Base-by-base conservation (phyloP, 306 rosid species). In the Abrus precatorius region DNA sequence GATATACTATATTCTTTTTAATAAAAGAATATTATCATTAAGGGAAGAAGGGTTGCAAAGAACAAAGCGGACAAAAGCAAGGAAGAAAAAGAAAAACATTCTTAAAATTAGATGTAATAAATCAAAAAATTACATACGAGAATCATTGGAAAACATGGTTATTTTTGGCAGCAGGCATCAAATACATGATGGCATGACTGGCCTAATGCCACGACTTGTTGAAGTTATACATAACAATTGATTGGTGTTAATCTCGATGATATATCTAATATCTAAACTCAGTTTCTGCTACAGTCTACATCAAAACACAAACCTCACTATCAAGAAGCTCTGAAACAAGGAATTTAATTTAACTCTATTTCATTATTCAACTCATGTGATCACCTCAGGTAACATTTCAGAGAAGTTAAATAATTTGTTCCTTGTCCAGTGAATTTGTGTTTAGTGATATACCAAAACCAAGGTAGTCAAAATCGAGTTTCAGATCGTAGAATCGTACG, bases 261-360 rank as follows among this genome's bases (percentile, higher is more conserved):
- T 32, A 34, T 54, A 61, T 33, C 20, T 61, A 61, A 62, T 50
- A 62, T 20, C 43, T 9, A 63, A 64, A 64, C 52, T 62, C 41
- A 50, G 41, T 64, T 49, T 27, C 53, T 27, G 10, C 32, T 13
- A 64, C 32, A 36, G 41, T 10, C 12, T 34, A 44, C 20, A 50
- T 7, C 48, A 62, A 62, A 75, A 47, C 29, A 32, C 47, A 61
- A 62, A 34, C 60, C 60, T 47, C 38, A 36, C 27, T 38, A 33
- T 36, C 65, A 66, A 41, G 75, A 40, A 77, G 47, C 75, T 29
- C 34, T 28, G 34, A 52, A 52, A 77, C 66, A 66, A 53, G 56
- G 20, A 55, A 10, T 40, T 50, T 76, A 38, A 38, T 36, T 65
- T 53, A 32, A 77, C 8, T 65, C 41, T 44, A 49, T 43, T 54